These are phyloP conservation scores for Silene vulgaris DNA, from an alignment of 179 eudicot genomes.

Conservation along the genomic window DNA sequence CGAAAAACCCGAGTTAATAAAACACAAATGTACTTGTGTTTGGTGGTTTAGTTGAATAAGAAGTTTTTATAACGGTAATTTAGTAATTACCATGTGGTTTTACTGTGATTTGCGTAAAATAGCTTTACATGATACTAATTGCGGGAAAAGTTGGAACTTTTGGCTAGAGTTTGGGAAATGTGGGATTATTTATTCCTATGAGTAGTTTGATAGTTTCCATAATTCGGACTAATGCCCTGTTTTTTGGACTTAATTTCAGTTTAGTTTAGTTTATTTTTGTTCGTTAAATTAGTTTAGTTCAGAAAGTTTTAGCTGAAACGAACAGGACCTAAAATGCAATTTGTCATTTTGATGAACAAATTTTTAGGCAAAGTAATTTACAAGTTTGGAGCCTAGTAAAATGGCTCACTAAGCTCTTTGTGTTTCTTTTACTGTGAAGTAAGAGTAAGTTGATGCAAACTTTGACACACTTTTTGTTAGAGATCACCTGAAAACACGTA, in stretches of 20 bases:
- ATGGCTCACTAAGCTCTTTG: neutral
- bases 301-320: too few relatives aligned
- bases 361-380: neutral
- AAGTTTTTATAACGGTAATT: too few relatives aligned
- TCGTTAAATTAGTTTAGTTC: too few relatives aligned
- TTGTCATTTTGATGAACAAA: neutral
- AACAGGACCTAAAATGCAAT: neutral
- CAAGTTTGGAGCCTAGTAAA: neutral
- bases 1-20: too few relatives aligned
- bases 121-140: too few relatives aligned
- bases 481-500: neutral
- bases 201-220: neutral
- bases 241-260: too few relatives aligned
- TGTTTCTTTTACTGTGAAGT: neutral
- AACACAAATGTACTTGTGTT: too few relatives aligned
- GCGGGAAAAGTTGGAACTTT: neutral
- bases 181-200: neutral
- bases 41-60: too few relatives aligned
- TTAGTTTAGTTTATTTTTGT: too few relatives aligned
- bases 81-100: too few relatives aligned
- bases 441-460: neutral
- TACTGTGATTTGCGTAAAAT: too few relatives aligned
- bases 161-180: neutral
- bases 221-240: neutral
- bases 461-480: neutral